These are phyloP conservation scores for Clonostachys rhizophaga DNA, from an alignment of 2,329 filamentous ascomycete species.

Conservation along the genomic window DNA sequence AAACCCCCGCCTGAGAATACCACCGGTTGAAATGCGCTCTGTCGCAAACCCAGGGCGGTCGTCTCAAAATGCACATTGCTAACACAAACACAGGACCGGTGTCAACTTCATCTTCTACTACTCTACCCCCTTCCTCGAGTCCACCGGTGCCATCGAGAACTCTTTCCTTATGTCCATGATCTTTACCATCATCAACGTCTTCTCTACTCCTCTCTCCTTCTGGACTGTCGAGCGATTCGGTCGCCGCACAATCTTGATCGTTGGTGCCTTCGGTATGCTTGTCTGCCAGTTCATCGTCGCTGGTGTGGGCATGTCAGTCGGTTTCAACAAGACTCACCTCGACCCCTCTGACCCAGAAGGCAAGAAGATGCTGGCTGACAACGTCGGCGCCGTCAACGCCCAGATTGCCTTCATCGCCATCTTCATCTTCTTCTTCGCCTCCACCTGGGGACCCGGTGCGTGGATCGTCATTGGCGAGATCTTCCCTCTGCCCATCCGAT, in stretches of 20 bases:
- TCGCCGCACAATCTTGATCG: conserved; percentile 74
- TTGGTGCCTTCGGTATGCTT: conserved; percentile 77
- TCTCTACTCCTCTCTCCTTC: conserved; percentile 83
- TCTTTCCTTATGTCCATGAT: conserved; percentile 80
- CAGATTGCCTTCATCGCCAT: conserved; percentile 87
- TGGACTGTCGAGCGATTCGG: conserved; percentile 79
- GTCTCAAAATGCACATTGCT: conserved; percentile 15
- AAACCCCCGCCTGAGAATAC: conserved; percentile 6
- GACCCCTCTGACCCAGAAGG: conserved; percentile 33
- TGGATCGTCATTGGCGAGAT: conserved; percentile 87
- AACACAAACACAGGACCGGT: conserved; percentile 45
- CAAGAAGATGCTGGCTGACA: conserved; percentile 34
- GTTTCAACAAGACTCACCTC: conserved; percentile 42
- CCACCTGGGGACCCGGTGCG: conserved; percentile 79
- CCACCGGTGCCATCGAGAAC: conserved; percentile 70
- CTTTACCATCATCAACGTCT: conserved; percentile 84
- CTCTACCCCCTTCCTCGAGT: conserved; percentile 79
- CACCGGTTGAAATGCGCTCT: no score
- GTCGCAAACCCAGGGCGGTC: no score
- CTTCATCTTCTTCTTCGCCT: conserved; percentile 91
- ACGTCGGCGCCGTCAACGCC: conserved; percentile 55
- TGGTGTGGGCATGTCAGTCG: conserved; percentile 64
- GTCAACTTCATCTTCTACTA: conserved; percentile 94
- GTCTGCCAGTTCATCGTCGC: conserved; percentile 84
- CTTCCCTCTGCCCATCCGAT: conserved; percentile 84